These are phyloP conservation scores for Naganishia antarctica DNA, from an alignment of 768 basidiomycete genomes.

Conservation along the genomic window DNA sequence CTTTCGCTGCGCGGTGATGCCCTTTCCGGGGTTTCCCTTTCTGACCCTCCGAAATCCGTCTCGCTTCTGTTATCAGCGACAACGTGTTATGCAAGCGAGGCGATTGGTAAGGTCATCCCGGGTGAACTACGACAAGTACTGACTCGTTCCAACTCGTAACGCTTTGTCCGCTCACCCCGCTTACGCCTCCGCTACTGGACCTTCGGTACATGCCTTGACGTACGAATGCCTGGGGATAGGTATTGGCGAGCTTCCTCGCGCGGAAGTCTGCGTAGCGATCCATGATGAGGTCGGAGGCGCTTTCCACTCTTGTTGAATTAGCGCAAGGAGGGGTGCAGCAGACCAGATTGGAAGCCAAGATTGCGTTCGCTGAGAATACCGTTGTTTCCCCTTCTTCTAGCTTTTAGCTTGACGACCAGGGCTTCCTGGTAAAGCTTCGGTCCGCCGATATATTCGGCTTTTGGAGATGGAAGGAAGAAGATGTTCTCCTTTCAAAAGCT, in stretches of 20 bases:
- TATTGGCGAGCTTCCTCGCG: slow-evolving; percentile 8
- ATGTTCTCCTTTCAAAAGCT: too few relatives aligned
- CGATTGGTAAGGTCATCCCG: too few relatives aligned
- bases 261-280: slow-evolving; percentile 13
- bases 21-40: not conserved
- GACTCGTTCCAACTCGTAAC: slow-evolving; percentile 12
- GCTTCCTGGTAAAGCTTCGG: too few relatives aligned
- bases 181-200: not conserved
- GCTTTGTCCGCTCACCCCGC: slow-evolving; percentile 11
- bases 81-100: too few relatives aligned
- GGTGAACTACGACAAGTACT: not conserved
- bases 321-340: too few relatives aligned
- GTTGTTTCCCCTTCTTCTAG: too few relatives aligned
- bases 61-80: not conserved
- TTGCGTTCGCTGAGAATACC: too few relatives aligned
- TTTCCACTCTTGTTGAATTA: too few relatives aligned
- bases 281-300: not conserved
- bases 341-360: too few relatives aligned
- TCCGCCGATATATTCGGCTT: too few relatives aligned
- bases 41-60: slow-evolving; percentile 15
- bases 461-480: too few relatives aligned
- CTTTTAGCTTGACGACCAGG: too few relatives aligned
- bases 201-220: slow-evolving; percentile 2
- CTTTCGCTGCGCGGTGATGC: not conserved
- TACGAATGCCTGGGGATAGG: not conserved